Percentiles rank a stretch among this genome's conserved stretches.
Conservation (phyloP, 2,329 filamentous ascomycete species). For the Aspergillus versicolor region DNA sequence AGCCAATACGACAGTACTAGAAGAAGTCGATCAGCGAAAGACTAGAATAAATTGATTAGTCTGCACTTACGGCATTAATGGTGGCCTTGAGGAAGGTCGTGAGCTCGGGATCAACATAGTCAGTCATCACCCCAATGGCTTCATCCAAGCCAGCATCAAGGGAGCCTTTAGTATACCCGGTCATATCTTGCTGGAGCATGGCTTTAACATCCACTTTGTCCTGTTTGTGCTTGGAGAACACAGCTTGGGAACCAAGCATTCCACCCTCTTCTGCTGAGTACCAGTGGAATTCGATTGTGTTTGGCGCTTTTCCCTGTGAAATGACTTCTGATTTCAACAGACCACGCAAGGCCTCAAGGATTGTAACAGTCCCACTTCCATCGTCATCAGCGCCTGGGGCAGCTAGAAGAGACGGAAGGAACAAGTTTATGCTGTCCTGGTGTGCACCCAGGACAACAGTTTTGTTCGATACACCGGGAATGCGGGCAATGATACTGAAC, state of each 20-base stretch:
- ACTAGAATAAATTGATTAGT: background rate
- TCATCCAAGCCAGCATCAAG: conserved; percentile 79
- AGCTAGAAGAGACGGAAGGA: conserved; percentile 76
- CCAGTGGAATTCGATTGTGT: conserved; percentile 96
- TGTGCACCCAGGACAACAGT: conserved; percentile 89
- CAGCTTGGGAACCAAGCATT: conserved; percentile 81
- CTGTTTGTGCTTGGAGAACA: conserved; percentile 80
- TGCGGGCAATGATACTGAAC: conserved; percentile 84
- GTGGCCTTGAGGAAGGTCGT: conserved; percentile 90
- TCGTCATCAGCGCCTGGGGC: conserved; percentile 96
- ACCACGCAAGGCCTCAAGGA: conserved; percentile 83
- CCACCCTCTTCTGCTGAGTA: conserved; percentile 90
- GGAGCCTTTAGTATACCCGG: conserved; percentile 80
- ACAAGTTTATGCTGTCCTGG: conserved; percentile 93
- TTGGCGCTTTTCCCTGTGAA: conserved; percentile 67
- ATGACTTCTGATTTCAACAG: conserved; percentile 73
- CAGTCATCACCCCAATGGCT: conserved; percentile 87
- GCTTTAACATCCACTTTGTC: conserved; percentile 76
- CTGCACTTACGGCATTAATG: conserved; percentile 61
- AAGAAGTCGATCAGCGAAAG: conserved; percentile 11
- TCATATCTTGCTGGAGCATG: conserved; percentile 99
- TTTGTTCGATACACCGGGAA: conserved; percentile 80
- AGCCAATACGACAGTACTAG: conserved; percentile 84
- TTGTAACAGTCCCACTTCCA: conserved; percentile 89
- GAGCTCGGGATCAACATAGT: conserved; percentile 79